These are phyloP conservation scores for Pseudonitzschia pungens DNA, from an alignment of 108 stramenopile species.

Conservation along the genomic window DNA sequence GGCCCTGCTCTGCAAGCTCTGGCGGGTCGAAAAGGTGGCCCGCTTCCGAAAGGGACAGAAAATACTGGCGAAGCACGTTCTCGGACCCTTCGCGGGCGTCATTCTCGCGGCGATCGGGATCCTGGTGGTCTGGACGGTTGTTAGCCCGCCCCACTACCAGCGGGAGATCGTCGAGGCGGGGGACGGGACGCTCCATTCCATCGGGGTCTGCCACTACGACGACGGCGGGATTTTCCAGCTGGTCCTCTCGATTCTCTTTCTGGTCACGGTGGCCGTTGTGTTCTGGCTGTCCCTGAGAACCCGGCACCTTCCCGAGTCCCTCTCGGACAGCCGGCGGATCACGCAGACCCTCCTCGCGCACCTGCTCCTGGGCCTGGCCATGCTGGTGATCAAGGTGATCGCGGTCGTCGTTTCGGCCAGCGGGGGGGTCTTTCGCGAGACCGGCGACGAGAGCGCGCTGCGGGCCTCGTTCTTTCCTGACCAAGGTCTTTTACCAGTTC, in stretches of 20 bases:
- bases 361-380: background rate
- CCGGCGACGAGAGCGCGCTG: background rate
- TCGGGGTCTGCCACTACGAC: constrained; percentile 9
- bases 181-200: background rate
- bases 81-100: background rate
- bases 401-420: background rate
- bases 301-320: constrained; percentile 14
- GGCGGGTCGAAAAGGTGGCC: constrained; percentile 20
- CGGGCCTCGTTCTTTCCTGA: background rate
- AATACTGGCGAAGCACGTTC: constrained; percentile 13
- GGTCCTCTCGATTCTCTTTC: background rate
- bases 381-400: background rate
- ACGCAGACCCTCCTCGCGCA: constrained; percentile 18
- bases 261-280: background rate
- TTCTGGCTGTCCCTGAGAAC: constrained; percentile 18
- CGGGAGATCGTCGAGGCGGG: constrained; percentile 3
- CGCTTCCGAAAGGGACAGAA: constrained; percentile 17
- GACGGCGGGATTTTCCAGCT: constrained; percentile 1
- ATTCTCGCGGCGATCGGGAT: background rate
- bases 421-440: background rate
- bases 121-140: constrained; percentile 9
- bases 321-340: constrained; percentile 20
- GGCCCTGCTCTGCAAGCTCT: constrained; percentile 29
- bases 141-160: background rate
- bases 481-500: background rate